phyloP scores from a whole-genome alignment of 768 basidiomycete genomes.

The Russula sp. region DNA sequence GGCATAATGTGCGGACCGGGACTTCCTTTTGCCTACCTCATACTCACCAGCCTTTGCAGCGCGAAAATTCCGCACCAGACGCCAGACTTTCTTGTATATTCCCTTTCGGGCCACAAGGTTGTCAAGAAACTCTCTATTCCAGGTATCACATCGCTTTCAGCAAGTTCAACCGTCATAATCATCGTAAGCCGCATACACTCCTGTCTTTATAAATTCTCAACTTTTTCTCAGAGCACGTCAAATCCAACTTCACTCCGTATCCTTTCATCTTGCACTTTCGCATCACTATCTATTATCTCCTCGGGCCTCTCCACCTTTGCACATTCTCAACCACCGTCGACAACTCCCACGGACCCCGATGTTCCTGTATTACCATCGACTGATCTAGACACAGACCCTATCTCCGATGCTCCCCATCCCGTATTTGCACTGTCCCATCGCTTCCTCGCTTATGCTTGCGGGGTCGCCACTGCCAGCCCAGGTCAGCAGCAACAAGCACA shows the following conservation, averaged over 20 bases:
- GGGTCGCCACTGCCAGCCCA: conserved; percentile 23
- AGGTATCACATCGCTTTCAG: conserved; percentile 41
- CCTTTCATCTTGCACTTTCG: conserved; percentile 49
- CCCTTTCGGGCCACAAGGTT: conserved; percentile 43
- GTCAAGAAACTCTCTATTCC: conserved; percentile 43
- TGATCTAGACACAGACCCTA: conserved; percentile 12
- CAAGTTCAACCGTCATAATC: conserved; percentile 46
- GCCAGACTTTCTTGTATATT: conserved; percentile 39
- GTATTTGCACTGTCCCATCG: conserved; percentile 57
- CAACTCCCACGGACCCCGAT: conserved; percentile 31
- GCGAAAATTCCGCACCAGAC: conserved; percentile 23
- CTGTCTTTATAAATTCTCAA: conserved; percentile 3
- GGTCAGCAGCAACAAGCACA: conserved; percentile 24
- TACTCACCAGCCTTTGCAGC: conserved; percentile 15
- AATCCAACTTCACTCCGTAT: conserved; percentile 51
- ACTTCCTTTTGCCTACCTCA: conserved; percentile 2
- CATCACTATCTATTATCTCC: conserved; percentile 45
- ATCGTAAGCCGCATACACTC: conserved; percentile 41
- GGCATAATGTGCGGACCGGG: conserved; percentile 32
- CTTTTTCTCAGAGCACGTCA: conserved; percentile 46
- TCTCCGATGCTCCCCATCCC: conserved; percentile 33
- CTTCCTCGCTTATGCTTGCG: conserved; percentile 55
- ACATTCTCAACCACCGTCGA: conserved; percentile 26
- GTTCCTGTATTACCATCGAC: conserved; percentile 37
- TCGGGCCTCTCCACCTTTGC: conserved; percentile 42